phyloP scores from a whole-genome alignment of 2,329 filamentous ascomycete genomes.

The Zymoseptoria tritici region DNA sequence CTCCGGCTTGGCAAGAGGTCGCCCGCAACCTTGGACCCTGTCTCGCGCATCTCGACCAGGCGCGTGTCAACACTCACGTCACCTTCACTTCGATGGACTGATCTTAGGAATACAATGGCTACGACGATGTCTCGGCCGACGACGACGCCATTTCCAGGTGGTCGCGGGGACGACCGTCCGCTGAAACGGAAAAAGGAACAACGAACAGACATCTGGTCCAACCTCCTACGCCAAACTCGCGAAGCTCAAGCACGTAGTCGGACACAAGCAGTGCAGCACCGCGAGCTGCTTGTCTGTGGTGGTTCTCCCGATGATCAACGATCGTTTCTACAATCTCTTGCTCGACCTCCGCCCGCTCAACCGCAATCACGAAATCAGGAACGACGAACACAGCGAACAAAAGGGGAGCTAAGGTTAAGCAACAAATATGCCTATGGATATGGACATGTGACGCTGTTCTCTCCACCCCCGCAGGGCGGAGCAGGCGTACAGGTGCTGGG shows the following conservation, averaged over 20 bases:
- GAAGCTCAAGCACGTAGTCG: conserved; percentile 30
- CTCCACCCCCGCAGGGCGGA: conserved; percentile 21
- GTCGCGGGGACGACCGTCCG: conserved; percentile 1
- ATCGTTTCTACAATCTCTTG: conserved; percentile 20
- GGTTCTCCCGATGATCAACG: conserved; percentile 27
- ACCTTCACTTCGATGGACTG: not conserved
- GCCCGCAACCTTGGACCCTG: not conserved
- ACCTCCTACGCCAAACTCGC: conserved; percentile 28
- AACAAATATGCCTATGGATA: conserved; percentile 30
- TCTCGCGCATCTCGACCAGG: not conserved
- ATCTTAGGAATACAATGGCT: conserved; percentile 6
- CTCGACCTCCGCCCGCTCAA: conserved; percentile 24
- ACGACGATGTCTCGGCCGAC: conserved; percentile 12
- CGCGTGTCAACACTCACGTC: not conserved
- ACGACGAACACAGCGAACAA: conserved; percentile 14
- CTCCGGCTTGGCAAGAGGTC: not conserved
- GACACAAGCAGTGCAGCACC: conserved; percentile 25
- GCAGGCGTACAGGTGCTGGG: conserved; percentile 21
- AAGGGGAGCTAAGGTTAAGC: conserved; percentile 26
- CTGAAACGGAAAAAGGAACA: conserved; percentile 20
- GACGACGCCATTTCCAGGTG: not conserved
- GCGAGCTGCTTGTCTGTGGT: conserved; percentile 26
- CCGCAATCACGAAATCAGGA: conserved; percentile 20
- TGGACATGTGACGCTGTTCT: conserved; percentile 28
- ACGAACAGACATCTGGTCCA: conserved; percentile 29